Conservation (phyloP, 2,329 filamentous ascomycete species). For the Cladosporium sp. region DNA sequence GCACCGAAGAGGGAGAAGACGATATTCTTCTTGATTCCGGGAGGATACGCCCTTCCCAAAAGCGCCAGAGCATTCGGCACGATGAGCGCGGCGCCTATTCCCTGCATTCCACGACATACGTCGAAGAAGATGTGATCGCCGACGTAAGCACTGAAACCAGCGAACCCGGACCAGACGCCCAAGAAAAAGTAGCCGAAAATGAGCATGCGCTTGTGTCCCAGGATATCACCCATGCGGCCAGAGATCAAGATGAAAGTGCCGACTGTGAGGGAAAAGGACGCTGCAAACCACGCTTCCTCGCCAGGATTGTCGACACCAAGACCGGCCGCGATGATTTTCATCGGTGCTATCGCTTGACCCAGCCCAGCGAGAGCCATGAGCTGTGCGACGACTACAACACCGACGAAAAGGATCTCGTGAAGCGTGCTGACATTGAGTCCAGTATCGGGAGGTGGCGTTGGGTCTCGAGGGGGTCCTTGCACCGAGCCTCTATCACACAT, state of each 20-base stretch:
- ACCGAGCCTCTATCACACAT: conserved; percentile 14
- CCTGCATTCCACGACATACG: conserved; percentile 38
- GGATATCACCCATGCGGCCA: conserved; percentile 41
- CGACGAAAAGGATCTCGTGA: conserved; percentile 25
- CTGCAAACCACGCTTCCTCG: conserved; percentile 42
- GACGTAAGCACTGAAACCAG: conserved; percentile 35
- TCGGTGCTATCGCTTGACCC: conserved; percentile 33
- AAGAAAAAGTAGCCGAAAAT: conserved; percentile 39
- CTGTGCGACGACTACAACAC: conserved; percentile 24
- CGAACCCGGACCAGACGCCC: conserved; percentile 38
- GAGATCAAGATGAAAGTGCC: conserved; percentile 44
- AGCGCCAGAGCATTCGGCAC: conserved; percentile 37
- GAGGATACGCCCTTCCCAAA: conserved; percentile 31
- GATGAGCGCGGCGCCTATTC: conserved; percentile 35
- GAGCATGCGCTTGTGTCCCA: conserved; percentile 41
- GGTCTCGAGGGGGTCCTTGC: conserved; percentile 8
- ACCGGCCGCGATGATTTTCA: conserved; percentile 43
- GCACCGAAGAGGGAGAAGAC: conserved; percentile 36
- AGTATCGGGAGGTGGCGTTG: not conserved
- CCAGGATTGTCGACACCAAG: conserved; percentile 40
- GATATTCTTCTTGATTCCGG: conserved; percentile 36
- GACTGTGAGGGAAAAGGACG: conserved; percentile 41
- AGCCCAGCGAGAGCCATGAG: conserved; percentile 27
- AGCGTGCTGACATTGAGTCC: conserved; percentile 18
- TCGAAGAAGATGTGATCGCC: conserved; percentile 30